Evolutionary conservation across 2,329 filamentous ascomycete species (phyloP).

Genomic region (Daldinia eschscholtzii): DNA sequence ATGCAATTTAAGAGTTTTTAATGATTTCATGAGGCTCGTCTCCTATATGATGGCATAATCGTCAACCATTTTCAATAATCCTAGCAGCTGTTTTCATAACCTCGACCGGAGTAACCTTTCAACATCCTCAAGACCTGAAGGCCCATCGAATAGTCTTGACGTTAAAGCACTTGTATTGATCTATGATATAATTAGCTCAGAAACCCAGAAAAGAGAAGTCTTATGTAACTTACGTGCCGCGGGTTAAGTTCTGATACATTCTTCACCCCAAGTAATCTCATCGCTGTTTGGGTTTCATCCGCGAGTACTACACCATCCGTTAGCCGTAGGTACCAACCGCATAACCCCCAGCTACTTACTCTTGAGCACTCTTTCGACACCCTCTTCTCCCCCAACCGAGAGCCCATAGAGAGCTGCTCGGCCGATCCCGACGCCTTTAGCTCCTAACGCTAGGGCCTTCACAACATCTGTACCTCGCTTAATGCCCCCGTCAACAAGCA

Average conservation of each 20-base stretch:
- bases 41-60: not conserved
- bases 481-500: slow-evolving; percentile 56
- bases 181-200: not conserved
- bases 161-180: slow-evolving; percentile 38
- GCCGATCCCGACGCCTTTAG: slow-evolving; percentile 58
- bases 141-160: slow-evolving; percentile 38
- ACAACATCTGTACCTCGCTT: slow-evolving; percentile 55
- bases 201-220: not conserved
- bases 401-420: slow-evolving; percentile 60
- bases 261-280: slow-evolving; percentile 48
- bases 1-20: not conserved
- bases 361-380: slow-evolving; percentile 68
- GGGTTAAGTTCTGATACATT: slow-evolving; percentile 41
- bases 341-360: slow-evolving; percentile 58
- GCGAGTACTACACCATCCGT: slow-evolving; percentile 41
- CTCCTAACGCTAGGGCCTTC: slow-evolving; percentile 56
- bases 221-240: slow-evolving; percentile 45
- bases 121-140: slow-evolving; percentile 43
- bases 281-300: slow-evolving; percentile 47
- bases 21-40: not conserved
- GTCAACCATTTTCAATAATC: not conserved
- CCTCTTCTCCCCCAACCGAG: slow-evolving; percentile 66
- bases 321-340: slow-evolving; percentile 16
- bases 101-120: slow-evolving; percentile 40
- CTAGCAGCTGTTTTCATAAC: slow-evolving; percentile 31